These are phyloP conservation scores for Liriodendron chinense DNA, from an alignment of 164 flowering plant genomes.

Conservation along the genomic window DNA sequence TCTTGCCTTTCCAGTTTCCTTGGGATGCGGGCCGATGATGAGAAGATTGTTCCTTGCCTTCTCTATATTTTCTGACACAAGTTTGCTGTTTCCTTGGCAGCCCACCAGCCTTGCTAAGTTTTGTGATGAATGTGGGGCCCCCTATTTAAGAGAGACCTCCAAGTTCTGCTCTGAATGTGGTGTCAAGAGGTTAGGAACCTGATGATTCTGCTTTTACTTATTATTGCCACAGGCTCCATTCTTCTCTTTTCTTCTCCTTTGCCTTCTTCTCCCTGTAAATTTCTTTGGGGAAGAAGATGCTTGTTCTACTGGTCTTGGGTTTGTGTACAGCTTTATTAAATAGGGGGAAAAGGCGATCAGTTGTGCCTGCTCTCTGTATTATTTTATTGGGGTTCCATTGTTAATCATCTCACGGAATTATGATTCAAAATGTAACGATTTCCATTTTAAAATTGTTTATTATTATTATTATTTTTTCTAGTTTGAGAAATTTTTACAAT, in stretches of 20 bases:
- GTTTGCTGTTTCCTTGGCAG: conserved; percentile 28
- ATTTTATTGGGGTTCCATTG: too few species aligned
- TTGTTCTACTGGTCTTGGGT: not conserved
- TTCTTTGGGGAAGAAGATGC: not conserved
- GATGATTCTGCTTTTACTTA: conserved; percentile 13
- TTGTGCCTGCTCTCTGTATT: not conserved
- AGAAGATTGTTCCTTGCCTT: too few species aligned
- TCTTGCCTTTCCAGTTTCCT: too few species aligned
- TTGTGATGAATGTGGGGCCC: conserved; percentile 93
- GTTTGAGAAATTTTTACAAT: too few species aligned
- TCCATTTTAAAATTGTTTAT: too few species aligned
- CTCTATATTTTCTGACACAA: not conserved
- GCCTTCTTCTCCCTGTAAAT: conserved; percentile 10
- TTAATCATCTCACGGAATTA: too few species aligned
- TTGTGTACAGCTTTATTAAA: not conserved
- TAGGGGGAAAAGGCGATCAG: not conserved
- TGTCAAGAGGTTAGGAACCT: conserved; percentile 76
- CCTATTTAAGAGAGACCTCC: conserved; percentile 82
- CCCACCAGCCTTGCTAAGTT: conserved; percentile 80
- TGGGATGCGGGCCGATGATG: too few species aligned
- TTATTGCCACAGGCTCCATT: not conserved
- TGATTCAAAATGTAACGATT: too few species aligned
- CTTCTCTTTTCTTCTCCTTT: not conserved
- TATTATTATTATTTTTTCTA: too few species aligned
- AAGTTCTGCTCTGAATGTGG: conserved; percentile 98